A percentile compares a stretch with the other conserved stretches of the same genome.
These are phyloP conservation scores for Paramecium biaurelia DNA, from an alignment of 73 alveolate genomes.

Conservation along the genomic window DNA sequence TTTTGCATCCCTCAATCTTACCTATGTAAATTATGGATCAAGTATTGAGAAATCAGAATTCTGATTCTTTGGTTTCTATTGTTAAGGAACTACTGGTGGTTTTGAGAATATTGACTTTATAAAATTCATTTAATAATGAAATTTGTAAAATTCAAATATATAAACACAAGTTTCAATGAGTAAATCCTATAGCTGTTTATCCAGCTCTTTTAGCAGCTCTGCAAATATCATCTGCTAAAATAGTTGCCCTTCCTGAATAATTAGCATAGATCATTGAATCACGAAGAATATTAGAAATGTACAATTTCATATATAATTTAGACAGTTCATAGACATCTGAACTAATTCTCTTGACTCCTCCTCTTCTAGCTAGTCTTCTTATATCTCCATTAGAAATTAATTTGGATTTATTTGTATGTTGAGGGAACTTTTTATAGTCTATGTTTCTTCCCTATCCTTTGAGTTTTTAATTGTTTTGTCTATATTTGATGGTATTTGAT, in stretches of 20 bases:
- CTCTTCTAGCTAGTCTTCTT: conserved; percentile 91
- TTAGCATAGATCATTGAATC: conserved; percentile 75
- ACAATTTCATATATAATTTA: conserved; percentile 67
- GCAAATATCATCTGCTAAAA: conserved; percentile 33
- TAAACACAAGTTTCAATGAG: not conserved
- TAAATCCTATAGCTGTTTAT: not conserved
- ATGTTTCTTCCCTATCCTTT: conserved; percentile 22
- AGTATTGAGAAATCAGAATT: not conserved
- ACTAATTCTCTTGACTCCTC: conserved; percentile 84
- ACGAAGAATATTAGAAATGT: conserved; percentile 72
- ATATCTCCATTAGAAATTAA: conserved; percentile 80
- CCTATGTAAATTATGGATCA: not conserved
- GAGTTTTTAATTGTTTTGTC: not conserved
- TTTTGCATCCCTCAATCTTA: conserved; percentile 32
- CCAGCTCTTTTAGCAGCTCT: conserved; percentile 29
- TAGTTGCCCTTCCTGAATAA: conserved; percentile 7
- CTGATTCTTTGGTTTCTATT: not conserved
- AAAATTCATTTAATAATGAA: conserved; percentile 19
- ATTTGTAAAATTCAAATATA: not conserved
- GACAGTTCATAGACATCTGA: conserved; percentile 76
- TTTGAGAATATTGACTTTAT: not conserved
- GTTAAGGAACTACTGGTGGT: not conserved
- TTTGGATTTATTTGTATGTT: not conserved
- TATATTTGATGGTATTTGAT: not conserved
- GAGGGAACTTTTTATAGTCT: conserved; percentile 18